Base-by-base conservation (phyloP, 352 stramenopile genomes). In the Pythium phragmiticola region DNA sequence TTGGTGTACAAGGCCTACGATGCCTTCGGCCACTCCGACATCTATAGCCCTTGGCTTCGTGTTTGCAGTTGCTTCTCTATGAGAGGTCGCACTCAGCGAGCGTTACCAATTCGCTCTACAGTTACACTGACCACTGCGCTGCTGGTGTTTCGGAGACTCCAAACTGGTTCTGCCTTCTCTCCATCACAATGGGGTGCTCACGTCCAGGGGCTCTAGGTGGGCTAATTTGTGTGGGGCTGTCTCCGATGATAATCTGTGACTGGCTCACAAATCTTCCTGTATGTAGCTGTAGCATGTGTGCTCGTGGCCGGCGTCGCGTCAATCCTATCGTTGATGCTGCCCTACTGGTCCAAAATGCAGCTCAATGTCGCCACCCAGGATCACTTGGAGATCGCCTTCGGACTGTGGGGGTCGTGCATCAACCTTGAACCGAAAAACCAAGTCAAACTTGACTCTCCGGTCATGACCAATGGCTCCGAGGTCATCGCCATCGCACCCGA, bases 321-420 rank as follows among this genome's bases (percentile, higher is more conserved):
- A 3, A 54, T 74, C 21, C 54, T 77, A 8, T 75, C 69, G 13
- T 68, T 89, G 14, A 46, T 85, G 11, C 50, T 89, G 26, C 80
- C 80, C 7, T 89, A 82, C 56, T 89, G 80, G 80, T 84, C 75
- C 23, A 68, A 68, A 50, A 65, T 68, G 53, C 41, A 53, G 41
- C 30, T 72, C 7, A 23, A 60, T 2, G 17, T 60, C 4, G 21
- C 33, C 7, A 47, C 36, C 7, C n/a, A 56, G 13, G 59, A 67
- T 2, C 64, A 69, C 42, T 34, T 83, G 12, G 76, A 89, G 61
- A 55, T 89, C 43, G 72, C 62, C 3, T 74, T 84, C 46, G 77
- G 80, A 0, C 64, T 87, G 11, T 89, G 80, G 80, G 80, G 76
- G 4, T 76, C 77, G 0, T 89, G 77, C 19, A 58, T 87, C 26